Base-by-base conservation (phyloP, 805 yeast species). In the Starmerella floris region DNA sequence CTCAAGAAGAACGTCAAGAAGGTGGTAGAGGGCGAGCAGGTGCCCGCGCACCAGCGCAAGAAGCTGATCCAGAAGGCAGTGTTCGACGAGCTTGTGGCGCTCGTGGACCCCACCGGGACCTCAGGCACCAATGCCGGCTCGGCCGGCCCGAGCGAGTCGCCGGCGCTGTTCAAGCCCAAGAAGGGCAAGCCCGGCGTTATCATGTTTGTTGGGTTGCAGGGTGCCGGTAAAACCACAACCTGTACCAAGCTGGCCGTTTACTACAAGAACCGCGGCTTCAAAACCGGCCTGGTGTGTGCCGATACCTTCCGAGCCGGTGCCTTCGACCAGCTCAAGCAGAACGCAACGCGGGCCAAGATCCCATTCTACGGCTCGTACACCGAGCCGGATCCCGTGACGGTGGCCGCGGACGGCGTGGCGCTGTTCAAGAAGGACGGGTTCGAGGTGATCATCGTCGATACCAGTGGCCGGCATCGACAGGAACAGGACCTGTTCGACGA, bases 251-350 rank as follows among this genome's bases (percentile, higher is more conserved):
- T 88, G 54, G 98, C 98, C 0, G 94, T 84, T 2, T 87, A 83
- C 60, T 91, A 91, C 60, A 88, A 85, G 57, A 75, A 87, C 57
- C 70, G 96, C 57, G 96, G 96, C 2, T 84, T 78, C 64, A 87
- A 85, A 60, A 94, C 84, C 37, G 97, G 97, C 41, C 68, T 91
- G 58, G 97, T 91, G 22, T 91, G 98, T 74, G 98, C 98, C 2
- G 98, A 91, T 68, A 91, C 98, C 25, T 91, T 88, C 70, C 78
- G 98, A 71, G 98, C 98, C 30, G 98, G 98, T 71, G 98, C 98
- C 2, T 88, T 88, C 67, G 98, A 88, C 64, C 98, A 88, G 69
- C 73, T 88, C 63, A 88, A 91, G 61, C 98, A 88, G 64, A 88
- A 88, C 62, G 97, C 98, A 21, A 84, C 88, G 42, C 83, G 84